Conservation (phyloP, 306 rosid species). For the Crataegus laevigata region DNA sequence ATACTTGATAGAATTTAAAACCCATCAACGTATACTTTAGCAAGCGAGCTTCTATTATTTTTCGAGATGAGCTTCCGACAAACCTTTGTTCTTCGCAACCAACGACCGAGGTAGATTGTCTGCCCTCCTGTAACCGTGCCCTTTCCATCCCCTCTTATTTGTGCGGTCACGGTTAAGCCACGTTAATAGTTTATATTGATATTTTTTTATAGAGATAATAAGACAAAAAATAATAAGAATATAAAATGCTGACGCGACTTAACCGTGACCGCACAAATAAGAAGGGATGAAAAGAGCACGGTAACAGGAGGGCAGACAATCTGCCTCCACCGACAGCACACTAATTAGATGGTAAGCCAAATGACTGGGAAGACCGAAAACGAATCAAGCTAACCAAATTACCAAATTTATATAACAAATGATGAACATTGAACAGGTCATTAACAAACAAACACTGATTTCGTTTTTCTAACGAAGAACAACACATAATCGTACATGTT, state of each 20-base stretch:
- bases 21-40: neutral
- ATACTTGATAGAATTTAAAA: constrained; percentile 2
- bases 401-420: neutral
- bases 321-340: no score
- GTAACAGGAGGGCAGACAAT: no score
- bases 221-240: no score
- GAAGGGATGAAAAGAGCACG: no score
- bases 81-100: constrained; percentile 12
- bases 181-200: no score
- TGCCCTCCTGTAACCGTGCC: no score
- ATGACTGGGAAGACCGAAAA: neutral
- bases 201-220: no score
- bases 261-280: no score
- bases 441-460: constrained; percentile 1
- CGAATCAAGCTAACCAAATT: constrained; percentile 10
- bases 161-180: no score
- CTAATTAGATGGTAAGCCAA: constrained; percentile 17
- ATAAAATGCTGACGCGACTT: no score
- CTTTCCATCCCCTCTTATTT: no score
- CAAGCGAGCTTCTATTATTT: neutral
- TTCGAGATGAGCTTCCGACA: constrained; percentile 25
- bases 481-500: constrained; percentile 16
- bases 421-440: constrained; percentile 4
- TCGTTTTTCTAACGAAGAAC: neutral
- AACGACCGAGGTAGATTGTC: no score